These are phyloP conservation scores for Tylopilus sp. DNA, from an alignment of 768 basidiomycete genomes.

Conservation along the genomic window DNA sequence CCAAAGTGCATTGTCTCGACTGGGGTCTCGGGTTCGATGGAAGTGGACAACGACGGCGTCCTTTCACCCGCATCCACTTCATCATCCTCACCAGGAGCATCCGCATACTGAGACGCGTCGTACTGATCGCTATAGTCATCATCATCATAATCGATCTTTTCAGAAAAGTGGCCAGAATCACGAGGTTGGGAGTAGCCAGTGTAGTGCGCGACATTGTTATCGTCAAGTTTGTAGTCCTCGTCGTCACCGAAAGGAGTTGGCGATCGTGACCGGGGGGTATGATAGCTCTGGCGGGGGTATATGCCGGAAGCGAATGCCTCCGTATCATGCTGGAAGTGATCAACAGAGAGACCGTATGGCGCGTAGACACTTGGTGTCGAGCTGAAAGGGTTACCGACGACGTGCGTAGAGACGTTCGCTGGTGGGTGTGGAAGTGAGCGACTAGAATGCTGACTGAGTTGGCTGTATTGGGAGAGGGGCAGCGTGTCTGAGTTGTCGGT, in stretches of 20 bases:
- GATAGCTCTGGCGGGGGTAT: conserved; percentile 45
- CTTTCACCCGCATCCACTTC: conserved; percentile 22
- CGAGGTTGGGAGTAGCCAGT: conserved; percentile 37
- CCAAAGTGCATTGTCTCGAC: conserved; percentile 80
- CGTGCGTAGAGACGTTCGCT: conserved; percentile 6
- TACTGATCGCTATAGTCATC: conserved; percentile 19
- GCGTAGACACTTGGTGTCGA: conserved; percentile 12
- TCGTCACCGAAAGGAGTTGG: conserved; percentile 74
- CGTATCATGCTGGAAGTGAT: conserved; percentile 61
- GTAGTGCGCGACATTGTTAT: conserved; percentile 54
- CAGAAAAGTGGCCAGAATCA: conserved; percentile 13
- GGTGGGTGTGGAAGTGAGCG: conserved; percentile 28
- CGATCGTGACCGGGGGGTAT: conserved; percentile 63
- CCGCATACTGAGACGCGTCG: conserved; percentile 33
- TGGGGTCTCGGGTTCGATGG: conserved; percentile 48
- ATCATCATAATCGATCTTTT: conserved; percentile 21
- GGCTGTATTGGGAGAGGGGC: conserved; percentile 35
- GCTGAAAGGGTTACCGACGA: conserved; percentile 25
- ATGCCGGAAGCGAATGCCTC: conserved; percentile 70
- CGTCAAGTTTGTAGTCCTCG: conserved; percentile 63
- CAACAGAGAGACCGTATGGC: conserved; percentile 28
- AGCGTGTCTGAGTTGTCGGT: conserved; percentile 27
- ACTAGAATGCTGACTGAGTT: conserved; percentile 35
- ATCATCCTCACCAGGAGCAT: conserved; percentile 18
- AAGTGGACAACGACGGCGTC: conserved; percentile 23